Evolutionary conservation across 768 basidiomycete genomes (phyloP).

Genomic region (Lentinula aciculospora): DNA sequence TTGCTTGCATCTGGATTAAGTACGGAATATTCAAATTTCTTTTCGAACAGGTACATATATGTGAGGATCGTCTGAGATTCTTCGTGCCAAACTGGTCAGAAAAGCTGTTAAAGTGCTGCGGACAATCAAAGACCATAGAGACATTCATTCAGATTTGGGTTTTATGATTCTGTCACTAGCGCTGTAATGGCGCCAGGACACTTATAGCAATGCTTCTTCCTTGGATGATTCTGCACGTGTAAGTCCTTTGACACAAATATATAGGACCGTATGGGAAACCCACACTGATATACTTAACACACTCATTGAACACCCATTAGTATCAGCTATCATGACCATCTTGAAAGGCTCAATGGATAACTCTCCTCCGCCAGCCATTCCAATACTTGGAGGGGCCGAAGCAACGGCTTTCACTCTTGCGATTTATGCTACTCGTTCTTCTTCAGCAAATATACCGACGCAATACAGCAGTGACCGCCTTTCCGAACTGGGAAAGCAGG

Average conservation of each 20-base stretch:
- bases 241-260: not conserved
- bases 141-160: not conserved
- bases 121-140: not conserved
- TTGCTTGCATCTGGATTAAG: not conserved
- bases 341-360: not conserved
- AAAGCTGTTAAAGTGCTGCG: not conserved
- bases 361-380: not conserved
- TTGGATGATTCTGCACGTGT: not conserved
- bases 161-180: not conserved
- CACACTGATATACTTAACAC: too few species aligned
- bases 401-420: not conserved
- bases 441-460: not conserved
- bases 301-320: too few species aligned
- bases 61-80: too few species aligned
- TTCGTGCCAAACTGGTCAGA: not conserved
- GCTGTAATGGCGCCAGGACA: not conserved
- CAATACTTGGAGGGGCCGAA: not conserved
- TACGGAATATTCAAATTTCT: not conserved
- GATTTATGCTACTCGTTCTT: not conserved
- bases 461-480: not conserved
- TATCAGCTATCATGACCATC: not conserved
- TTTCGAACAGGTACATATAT: too few species aligned
- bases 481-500: not conserved
- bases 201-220: not conserved
- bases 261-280: not conserved